Percentiles rank a stretch among this genome's conserved stretches.
These are phyloP conservation scores for Neonectria punicea DNA, from an alignment of 2,329 filamentous ascomycete species.

Conservation along the genomic window DNA sequence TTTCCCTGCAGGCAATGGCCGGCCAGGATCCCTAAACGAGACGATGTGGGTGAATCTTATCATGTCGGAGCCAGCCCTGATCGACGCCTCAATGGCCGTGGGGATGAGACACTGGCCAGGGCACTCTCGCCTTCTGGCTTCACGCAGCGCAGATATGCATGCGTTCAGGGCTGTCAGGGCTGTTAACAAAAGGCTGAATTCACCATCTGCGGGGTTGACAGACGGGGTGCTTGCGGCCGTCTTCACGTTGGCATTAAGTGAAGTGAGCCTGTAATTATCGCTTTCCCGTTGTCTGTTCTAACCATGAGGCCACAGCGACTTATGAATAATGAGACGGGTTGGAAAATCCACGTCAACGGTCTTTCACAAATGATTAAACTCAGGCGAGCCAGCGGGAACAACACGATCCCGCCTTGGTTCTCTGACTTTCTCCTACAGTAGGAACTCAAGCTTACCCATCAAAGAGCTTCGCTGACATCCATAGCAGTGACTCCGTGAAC, in stretches of 20 bases:
- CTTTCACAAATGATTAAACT: conserved; percentile 29
- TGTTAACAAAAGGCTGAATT: conserved; percentile 27
- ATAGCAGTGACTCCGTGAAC: conserved; percentile 24
- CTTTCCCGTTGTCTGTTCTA: fast-evolving
- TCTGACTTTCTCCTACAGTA: conserved; percentile 27
- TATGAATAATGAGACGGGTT: conserved; percentile 19
- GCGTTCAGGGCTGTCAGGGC: conserved; percentile 23
- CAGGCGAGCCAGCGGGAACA: conserved; percentile 7
- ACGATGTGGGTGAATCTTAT: conserved; percentile 29
- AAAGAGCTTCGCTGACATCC: not conserved
- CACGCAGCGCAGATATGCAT: conserved; percentile 11
- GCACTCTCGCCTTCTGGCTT: not conserved
- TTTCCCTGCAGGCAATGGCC: conserved; percentile 20
- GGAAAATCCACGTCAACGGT: conserved; percentile 29
- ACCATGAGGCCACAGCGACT: conserved; percentile 21
- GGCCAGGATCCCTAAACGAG: conserved; percentile 19
- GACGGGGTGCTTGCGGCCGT: conserved; percentile 37
- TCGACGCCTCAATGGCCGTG: conserved; percentile 39
- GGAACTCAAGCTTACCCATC: not conserved
- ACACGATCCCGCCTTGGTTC: conserved; percentile 24
- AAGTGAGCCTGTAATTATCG: not conserved
- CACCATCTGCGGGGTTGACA: conserved; percentile 7
- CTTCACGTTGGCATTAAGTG: conserved; percentile 32
- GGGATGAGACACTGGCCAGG: conserved; percentile 18
- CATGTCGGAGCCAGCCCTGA: conserved; percentile 37